phyloP scores from a whole-genome alignment of 371 early-diverging fungal genomes.

The Actinomucor elegans region DNA sequence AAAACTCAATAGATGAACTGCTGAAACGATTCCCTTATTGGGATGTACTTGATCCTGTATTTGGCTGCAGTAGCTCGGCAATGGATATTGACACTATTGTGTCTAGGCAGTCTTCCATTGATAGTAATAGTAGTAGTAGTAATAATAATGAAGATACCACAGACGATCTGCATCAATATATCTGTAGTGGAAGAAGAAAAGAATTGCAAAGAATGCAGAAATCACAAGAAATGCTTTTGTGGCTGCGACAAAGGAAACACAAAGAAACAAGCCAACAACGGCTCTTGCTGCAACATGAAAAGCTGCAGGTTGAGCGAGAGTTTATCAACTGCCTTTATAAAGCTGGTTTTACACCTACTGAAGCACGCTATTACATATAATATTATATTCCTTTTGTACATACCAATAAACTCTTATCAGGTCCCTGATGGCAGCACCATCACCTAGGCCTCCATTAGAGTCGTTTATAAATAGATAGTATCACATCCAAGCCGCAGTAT shows the following conservation, averaged over 20 bases:
- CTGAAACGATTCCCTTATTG: slow-evolving; percentile 41
- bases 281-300: not conserved
- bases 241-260: not conserved
- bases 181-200: not conserved
- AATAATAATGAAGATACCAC: no score
- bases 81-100: not conserved
- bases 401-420: no score
- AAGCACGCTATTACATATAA: not conserved
- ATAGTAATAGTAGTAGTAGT: no score
- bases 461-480: no score
- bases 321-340: not conserved
- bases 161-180: not conserved
- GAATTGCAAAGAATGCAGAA: slow-evolving; percentile 2
- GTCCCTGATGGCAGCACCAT: no score
- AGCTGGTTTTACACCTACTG: not conserved
- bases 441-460: no score
- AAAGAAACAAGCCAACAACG: not conserved
- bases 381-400: no score
- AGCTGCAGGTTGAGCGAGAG: not conserved
- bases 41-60: slow-evolving; percentile 30
- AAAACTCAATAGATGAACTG: slow-evolving; percentile 24
- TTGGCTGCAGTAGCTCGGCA: slow-evolving; percentile 14
- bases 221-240: not conserved
- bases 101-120: no score
- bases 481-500: no score